These are phyloP conservation scores for Pseudozyma flocculosa DNA, from an alignment of 1,284 basidiomycete species.

Conservation along the genomic window DNA sequence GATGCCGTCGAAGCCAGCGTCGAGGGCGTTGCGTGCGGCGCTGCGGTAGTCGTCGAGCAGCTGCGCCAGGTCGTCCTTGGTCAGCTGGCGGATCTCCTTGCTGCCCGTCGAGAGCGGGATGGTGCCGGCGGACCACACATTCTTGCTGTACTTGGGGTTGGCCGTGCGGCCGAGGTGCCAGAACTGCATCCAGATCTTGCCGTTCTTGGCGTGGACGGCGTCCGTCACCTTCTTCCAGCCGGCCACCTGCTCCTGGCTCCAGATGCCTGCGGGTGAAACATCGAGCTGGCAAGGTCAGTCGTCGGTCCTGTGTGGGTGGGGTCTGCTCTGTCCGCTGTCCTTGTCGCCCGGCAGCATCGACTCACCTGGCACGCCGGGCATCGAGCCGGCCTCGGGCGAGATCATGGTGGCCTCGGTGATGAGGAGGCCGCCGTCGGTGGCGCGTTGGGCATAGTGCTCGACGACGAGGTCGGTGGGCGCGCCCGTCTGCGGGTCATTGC, in stretches of 20 bases:
- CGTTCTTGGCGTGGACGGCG: constrained; percentile 3
- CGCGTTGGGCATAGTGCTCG: constrained; percentile 2
- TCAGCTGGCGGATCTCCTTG: not conserved
- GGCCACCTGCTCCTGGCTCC: not conserved
- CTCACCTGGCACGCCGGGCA: not conserved
- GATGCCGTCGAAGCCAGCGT: constrained; percentile 81
- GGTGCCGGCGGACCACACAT: not conserved
- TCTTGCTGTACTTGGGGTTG: not conserved
- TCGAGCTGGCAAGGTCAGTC: too few species aligned
- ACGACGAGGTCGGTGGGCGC: not conserved
- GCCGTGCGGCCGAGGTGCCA: not conserved
- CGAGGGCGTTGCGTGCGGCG: not conserved
- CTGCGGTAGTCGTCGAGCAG: not conserved
- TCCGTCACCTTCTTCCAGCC: constrained; percentile 3
- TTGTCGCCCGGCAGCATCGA: too few species aligned
- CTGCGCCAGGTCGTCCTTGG: not conserved
- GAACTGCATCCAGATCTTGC: constrained; percentile 1
- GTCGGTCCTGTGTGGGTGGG: too few species aligned
- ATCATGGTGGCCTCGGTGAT: constrained; percentile 2
- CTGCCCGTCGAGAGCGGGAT: not conserved
- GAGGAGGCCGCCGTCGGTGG: constrained; percentile 1
- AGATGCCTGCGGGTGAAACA: constrained; percentile 2
- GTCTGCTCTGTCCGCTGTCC: too few species aligned
- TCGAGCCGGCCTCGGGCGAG: not conserved
- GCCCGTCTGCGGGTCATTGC: not conserved